A percentile compares a stretch with the other conserved stretches of the same genome.
phyloP scores from a whole-genome alignment of 768 basidiomycete species.

The Termitomyces sp. region DNA sequence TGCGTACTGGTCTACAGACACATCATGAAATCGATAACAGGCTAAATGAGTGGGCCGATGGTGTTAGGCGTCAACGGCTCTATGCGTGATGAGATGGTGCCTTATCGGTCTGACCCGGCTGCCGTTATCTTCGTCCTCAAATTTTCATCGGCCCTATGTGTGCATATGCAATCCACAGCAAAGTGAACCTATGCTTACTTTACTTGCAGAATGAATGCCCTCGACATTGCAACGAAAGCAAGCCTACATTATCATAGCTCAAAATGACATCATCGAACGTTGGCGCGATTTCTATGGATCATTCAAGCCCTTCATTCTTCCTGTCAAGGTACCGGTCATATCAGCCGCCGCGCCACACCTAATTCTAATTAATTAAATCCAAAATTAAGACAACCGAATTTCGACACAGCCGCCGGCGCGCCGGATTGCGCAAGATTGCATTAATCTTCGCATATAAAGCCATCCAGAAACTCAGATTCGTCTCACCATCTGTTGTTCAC shows the following conservation, averaged over 20 bases:
- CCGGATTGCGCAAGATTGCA: constrained; percentile 3
- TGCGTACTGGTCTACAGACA: neutral
- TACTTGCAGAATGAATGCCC: neutral
- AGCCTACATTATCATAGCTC: too few relatives aligned
- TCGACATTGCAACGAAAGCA: neutral
- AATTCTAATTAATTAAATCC: neutral
- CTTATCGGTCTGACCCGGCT: neutral
- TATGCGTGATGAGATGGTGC: neutral
- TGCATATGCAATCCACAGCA: neutral
- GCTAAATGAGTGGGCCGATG: constrained; percentile 2
- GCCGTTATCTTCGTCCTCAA: neutral
- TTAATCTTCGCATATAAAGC: neutral
- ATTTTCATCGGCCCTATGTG: neutral
- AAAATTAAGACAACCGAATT: neutral
- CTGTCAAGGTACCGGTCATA: constrained; percentile 10
- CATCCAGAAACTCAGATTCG: neutral
- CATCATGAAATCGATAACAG: neutral
- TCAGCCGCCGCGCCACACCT: constrained; percentile 13
- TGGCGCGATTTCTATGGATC: neutral
- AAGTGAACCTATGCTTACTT: neutral
- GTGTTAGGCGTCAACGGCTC: neutral
- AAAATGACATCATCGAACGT: constrained; percentile 3
- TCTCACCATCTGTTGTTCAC: neutral
- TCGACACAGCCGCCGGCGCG: neutral
- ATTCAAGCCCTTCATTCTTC: constrained; percentile 5